These are phyloP conservation scores for Aspergillus aculeatinus DNA, from an alignment of 2,329 filamentous ascomycete genomes.

Conservation along the genomic window DNA sequence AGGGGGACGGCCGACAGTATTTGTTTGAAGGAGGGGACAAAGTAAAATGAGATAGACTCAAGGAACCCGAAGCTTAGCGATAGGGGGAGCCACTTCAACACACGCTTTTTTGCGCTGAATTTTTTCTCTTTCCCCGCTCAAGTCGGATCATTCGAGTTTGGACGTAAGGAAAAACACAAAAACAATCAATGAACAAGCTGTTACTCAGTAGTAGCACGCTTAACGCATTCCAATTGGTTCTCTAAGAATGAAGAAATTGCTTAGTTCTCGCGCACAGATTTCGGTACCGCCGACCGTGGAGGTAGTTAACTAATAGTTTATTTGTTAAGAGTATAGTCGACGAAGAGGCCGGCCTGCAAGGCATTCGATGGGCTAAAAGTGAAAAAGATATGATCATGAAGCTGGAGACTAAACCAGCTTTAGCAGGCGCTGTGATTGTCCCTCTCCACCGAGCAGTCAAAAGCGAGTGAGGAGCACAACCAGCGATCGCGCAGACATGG, in stretches of 20 bases:
- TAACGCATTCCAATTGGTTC: conserved; percentile 15
- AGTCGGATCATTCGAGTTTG: not conserved
- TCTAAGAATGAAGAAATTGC: conserved; percentile 8
- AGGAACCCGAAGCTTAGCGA: conserved; percentile 9
- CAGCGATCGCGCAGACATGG: conserved; percentile 6
- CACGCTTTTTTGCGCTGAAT: conserved; percentile 4
- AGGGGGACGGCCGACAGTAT: not conserved
- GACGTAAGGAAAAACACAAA: not conserved
- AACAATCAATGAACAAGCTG: conserved; percentile 7
- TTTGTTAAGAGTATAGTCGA: not conserved
- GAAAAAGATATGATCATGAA: not conserved
- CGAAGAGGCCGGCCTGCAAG: too few relatives aligned
- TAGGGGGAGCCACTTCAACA: conserved; percentile 6
- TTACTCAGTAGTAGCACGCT: not conserved
- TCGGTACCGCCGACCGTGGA: not conserved
- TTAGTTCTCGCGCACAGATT: not conserved
- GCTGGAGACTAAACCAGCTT: conserved; percentile 1
- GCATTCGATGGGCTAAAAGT: not conserved
- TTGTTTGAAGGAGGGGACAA: conserved; percentile 8
- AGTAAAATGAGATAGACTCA: conserved; percentile 3
- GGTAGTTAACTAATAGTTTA: not conserved
- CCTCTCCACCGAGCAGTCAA: not conserved
- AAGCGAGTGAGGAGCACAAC: conserved; percentile 11
- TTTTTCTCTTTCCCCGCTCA: not conserved
- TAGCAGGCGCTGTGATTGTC: not conserved